Base-by-base conservation (phyloP, 2,329 filamentous ascomycete species). In the Trichoderma harzianum region DNA sequence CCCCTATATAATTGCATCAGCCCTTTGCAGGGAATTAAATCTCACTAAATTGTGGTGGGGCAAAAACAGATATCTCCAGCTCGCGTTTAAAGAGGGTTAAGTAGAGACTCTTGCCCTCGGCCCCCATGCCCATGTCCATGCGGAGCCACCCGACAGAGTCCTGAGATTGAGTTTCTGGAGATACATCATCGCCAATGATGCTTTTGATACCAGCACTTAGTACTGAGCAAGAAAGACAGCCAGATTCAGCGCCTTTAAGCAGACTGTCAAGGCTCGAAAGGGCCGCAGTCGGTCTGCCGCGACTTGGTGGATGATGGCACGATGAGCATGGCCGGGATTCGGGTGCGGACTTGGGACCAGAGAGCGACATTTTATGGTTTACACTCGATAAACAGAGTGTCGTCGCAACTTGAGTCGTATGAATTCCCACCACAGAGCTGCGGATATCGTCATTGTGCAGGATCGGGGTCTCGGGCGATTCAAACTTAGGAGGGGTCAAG, bases 31-130 rank as follows among this genome's bases (percentile, higher is more conserved):
- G 26, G 55, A 60, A 24, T 21, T 7, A 16, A 60, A 24, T 12
- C 66, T 60, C 32, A 69, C 66, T 69, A 28, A n/a, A 18, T n/a
- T 8, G 8, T 32, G 55, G 55, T 7, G 24, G 66, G n/a, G 66
- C 57, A 61, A 72, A 72, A 11, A 69, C 70, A 4, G 70, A 69
- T 30, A 72, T 72, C 11, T 43, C 64, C 69, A 67, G 28, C 47
- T 32, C 10, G 8, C 24, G 32, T 12, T 21, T 16, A 34, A 71
- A 67, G 26, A 71, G 47, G 11, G 26, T 66, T 51, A 71, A 14
- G 34, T 26, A 36, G 21, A 71, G 62, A 32, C 69, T 47, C 36
- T 36, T 32, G 14, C 69, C 30, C 26, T 51, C 67, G 28, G 51
- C 60, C 2, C 61, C 21, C 62, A 71, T 67, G 24, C 66, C 66